These are phyloP conservation scores for Naumovozyma dairenensis DNA, from an alignment of 805 yeast genomes.

Conservation along the genomic window DNA sequence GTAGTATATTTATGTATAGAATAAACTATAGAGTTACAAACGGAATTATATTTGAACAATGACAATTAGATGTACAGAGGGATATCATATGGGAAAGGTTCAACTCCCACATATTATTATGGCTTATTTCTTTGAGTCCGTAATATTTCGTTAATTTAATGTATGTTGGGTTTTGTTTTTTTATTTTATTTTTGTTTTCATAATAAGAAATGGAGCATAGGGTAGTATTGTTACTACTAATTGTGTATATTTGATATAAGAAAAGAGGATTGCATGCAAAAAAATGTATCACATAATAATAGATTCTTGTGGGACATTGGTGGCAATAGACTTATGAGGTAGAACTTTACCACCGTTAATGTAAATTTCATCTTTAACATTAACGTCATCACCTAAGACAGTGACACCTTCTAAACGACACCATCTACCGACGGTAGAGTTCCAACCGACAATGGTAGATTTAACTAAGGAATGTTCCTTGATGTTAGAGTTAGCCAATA, in stretches of 20 bases:
- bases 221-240: not conserved
- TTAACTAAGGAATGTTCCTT: constrained; percentile 97
- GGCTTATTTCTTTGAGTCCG: no score
- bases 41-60: no score
- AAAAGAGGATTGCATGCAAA: not conserved
- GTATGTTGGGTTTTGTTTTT: no score
- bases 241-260: not conserved
- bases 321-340: constrained; percentile 95
- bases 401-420: constrained; percentile 97
- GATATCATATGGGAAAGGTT: no score
- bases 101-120: no score
- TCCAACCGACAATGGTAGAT: constrained; percentile 98
- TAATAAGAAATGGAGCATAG: no score
- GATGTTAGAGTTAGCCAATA: constrained; percentile 80
- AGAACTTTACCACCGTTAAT: constrained; percentile 98
- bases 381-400: constrained; percentile 97
- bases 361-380: constrained; percentile 95
- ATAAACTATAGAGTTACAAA: no score
- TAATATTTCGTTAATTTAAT: no score
- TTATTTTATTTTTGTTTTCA: no score
- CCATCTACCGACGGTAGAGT: constrained; percentile 97
- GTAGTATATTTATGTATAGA: no score
- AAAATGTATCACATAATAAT: constrained; percentile 73
- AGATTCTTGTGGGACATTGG: constrained; percentile 94
- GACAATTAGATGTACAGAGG: no score